Evolutionary conservation across 2,329 filamentous ascomycete genomes (phyloP), one percentile per base, ranked within the genome.

Genomic region (Fusarium torulosum): DNA sequence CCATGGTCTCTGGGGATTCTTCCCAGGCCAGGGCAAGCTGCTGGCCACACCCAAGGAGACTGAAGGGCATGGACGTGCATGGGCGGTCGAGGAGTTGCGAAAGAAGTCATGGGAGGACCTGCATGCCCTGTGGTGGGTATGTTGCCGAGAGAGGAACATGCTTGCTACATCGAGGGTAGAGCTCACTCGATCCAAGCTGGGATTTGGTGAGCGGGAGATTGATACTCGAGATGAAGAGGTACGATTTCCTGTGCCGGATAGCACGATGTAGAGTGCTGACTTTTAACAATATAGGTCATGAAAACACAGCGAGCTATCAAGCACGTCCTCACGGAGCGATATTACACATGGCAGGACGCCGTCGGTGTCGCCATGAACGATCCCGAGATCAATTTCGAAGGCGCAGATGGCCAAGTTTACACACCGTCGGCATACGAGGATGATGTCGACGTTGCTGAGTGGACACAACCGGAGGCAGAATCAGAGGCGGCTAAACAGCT

Each of bases 1-100:
- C 69, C 96, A 99, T 79, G 95, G 94, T 29, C 89, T 99, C 13
- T 98, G 92, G 91, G 90, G 88, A 2, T 99, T 99, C 81, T 98
- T 99, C 80, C 88, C 90, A 73, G 84, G 85, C 65, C 85, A 90
- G 67, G 87, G 87, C 67, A 86, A 88, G 74, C 80, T 90, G n/a
- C 78, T 97, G 73, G 85, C 86, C 71, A 89, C 89, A 9, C 94
- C 94, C 7, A 85, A 88, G 35, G 89, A 95, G 70, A 88, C 91
- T 56, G 77, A 84, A 49, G 82, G 86, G 67, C 90, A 96, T 78
- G 96, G 96, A 17, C 88, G 96, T 53, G 83, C 88, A 27, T 99
- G 96, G 96, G 89, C 86, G 13, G 89, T 92, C 9, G 88, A 93
- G 80, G 96, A 99, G 82, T 84, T 99, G 74, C 87, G 94, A 66